Evolutionary conservation across 805 yeast genomes (phyloP).

Genomic region (Kodamaea hsintzibuensis): DNA sequence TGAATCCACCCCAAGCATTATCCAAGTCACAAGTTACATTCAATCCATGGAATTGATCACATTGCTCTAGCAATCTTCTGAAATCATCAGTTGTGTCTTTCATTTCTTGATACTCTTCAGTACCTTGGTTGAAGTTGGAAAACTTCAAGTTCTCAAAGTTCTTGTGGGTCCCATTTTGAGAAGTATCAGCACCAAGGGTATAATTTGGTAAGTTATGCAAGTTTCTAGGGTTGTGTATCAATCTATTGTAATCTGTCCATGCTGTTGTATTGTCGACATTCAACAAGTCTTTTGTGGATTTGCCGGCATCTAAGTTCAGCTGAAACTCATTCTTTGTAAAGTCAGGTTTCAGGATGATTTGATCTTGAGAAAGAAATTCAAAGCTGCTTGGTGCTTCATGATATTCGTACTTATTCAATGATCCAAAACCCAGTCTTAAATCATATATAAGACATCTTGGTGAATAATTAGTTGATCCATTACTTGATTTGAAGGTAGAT

Average conservation of each 20-base stretch:
- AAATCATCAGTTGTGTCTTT: conserved; percentile 51
- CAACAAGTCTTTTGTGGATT: conserved; percentile 28
- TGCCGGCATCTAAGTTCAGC: conserved; percentile 50
- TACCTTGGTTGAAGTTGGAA: conserved; percentile 55
- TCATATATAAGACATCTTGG: conserved; percentile 89
- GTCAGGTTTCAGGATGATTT: conserved; percentile 13
- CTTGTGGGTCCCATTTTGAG: conserved; percentile 22
- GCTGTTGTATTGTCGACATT: conserved; percentile 46
- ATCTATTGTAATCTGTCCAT: conserved; percentile 81
- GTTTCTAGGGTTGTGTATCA: conserved; percentile 64
- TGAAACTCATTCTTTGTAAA: conserved; percentile 62
- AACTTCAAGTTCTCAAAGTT: conserved; percentile 42
- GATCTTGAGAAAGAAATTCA: conserved; percentile 7
- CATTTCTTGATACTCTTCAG: conserved; percentile 49
- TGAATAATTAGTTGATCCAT: conserved; percentile 51
- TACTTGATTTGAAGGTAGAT: conserved; percentile 16
- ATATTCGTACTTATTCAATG: conserved; percentile 57
- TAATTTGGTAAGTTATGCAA: conserved; percentile 54
- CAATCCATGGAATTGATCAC: conserved; percentile 74
- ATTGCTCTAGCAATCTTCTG: conserved; percentile 65
- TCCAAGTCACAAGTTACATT: conserved; percentile 71
- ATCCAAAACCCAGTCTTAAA: conserved; percentile 71
- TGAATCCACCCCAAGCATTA: conserved; percentile 83
- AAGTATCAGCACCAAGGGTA: conserved; percentile 3
- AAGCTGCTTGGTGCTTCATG: conserved; percentile 19